phyloP scores from a whole-genome alignment of 352 stramenopile species.

The Pythium phragmitis region DNA sequence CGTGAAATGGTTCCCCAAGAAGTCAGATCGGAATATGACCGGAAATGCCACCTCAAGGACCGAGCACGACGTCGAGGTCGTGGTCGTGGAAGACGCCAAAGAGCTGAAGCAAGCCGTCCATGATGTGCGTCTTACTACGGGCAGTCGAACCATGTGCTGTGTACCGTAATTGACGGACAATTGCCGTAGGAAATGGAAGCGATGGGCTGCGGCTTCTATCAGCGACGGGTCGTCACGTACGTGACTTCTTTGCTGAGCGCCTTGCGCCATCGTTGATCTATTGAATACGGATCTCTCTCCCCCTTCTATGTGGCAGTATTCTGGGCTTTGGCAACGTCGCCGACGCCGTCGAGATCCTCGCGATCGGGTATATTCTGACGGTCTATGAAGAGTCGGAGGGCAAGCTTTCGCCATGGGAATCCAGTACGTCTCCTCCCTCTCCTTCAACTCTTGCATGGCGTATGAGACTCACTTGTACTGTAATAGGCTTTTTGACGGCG shows the following conservation, averaged over 20 bases:
- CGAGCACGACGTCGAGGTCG: slow-evolving; percentile 13
- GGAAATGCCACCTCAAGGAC: slow-evolving; percentile 2
- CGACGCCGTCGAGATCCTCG: slow-evolving; percentile 89
- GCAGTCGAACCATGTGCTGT: neutral
- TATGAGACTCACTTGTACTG: neutral
- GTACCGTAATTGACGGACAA: neutral
- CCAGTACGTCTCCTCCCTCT: slow-evolving; percentile 39
- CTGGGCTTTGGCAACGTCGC: slow-evolving; percentile 84
- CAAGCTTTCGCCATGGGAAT: slow-evolving; percentile 68
- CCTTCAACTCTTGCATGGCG: neutral
- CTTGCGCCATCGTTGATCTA: neutral
- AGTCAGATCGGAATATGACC: slow-evolving; percentile 12
- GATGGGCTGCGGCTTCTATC: slow-evolving; percentile 72
- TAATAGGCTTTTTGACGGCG: slow-evolving; percentile 78
- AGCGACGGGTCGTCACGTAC: slow-evolving; percentile 66
- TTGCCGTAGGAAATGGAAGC: slow-evolving; percentile 61
- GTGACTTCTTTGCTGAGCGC: slow-evolving; percentile 16
- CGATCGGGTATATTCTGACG: slow-evolving; percentile 88
- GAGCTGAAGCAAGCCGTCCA: slow-evolving; percentile 65
- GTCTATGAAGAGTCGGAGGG: slow-evolving; percentile 69
- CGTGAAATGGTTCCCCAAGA: neutral
- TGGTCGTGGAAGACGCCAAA: slow-evolving; percentile 58
- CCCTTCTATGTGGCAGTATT: slow-evolving; percentile 35
- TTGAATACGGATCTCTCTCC: neutral
- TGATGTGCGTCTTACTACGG: slow-evolving; percentile 30